A percentile compares a stretch with the other conserved stretches of the same genome.
Conservation (phyloP, 768 basidiomycete genomes). For the Leccinellum albellum region DNA sequence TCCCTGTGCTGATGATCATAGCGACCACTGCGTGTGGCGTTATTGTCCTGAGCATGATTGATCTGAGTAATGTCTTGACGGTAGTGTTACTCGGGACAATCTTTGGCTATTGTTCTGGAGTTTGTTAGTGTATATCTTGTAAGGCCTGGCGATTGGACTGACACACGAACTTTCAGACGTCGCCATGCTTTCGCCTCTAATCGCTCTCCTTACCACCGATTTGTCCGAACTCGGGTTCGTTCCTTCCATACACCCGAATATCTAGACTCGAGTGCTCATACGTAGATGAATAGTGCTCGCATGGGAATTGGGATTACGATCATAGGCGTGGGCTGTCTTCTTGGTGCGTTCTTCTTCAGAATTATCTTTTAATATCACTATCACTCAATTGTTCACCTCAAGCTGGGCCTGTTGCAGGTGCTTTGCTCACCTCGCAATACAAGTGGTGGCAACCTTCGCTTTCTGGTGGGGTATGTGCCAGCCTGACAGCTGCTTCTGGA, state of each 20-base stretch:
- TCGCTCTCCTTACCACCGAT: conserved; percentile 41
- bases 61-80: conserved; percentile 31
- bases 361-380: background rate
- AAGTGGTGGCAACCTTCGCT: conserved; percentile 55
- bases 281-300: conserved; percentile 16
- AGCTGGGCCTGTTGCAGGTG: conserved; percentile 58
- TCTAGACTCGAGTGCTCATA: background rate
- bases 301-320: conserved; percentile 19
- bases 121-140: conserved; percentile 27
- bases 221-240: conserved; percentile 51
- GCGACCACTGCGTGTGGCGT: conserved; percentile 31
- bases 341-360: conserved; percentile 14
- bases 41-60: conserved; percentile 44
- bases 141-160: background rate
- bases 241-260: background rate
- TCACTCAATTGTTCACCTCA: background rate
- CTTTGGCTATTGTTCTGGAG: conserved; percentile 49
- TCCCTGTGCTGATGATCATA: conserved; percentile 40
- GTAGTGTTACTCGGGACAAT: conserved; percentile 39
- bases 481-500: background rate
- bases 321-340: conserved; percentile 15
- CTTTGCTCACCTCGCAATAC: conserved; percentile 48
- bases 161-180: conserved; percentile 28
- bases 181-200: conserved; percentile 37
- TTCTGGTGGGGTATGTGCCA: conserved; percentile 41